These are phyloP conservation scores for Cyberlindnera veronae DNA, from an alignment of 805 yeast genomes.

Conservation along the genomic window DNA sequence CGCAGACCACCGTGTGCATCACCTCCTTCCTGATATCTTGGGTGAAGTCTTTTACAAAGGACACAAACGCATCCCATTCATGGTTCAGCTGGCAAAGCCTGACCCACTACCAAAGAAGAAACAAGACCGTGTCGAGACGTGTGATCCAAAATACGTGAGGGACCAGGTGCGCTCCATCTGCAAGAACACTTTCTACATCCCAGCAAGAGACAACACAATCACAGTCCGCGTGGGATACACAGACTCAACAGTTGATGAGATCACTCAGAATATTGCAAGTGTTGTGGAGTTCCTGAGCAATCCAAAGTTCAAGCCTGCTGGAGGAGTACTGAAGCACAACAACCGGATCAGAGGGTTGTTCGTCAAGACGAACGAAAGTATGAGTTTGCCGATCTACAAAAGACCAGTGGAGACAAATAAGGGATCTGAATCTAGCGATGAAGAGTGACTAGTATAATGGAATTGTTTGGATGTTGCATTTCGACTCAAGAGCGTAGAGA, in stretches of 20 bases:
- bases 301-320: constrained; percentile 44
- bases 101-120: constrained; percentile 28
- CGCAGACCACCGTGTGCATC: constrained; percentile 66
- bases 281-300: constrained; percentile 47
- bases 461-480: no score
- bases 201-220: constrained; percentile 59
- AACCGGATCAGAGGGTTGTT: constrained; percentile 48
- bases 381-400: constrained; percentile 54
- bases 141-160: constrained; percentile 62
- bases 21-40: constrained; percentile 52
- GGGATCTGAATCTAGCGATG: constrained; percentile 2
- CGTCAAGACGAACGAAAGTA: constrained; percentile 64
- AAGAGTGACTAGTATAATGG: constrained; percentile 1
- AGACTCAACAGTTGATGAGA: constrained; percentile 38
- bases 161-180: constrained; percentile 64
- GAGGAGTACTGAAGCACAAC: constrained; percentile 50
- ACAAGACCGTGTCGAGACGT: constrained; percentile 49
- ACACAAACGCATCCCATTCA: constrained; percentile 63
- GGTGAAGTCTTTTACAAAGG: constrained; percentile 61
- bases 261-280: constrained; percentile 51
- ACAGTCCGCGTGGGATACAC: constrained; percentile 58
- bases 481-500: no score
- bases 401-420: constrained; percentile 1
- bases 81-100: constrained; percentile 51
- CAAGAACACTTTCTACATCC: constrained; percentile 59